phyloP scores from a whole-genome alignment of 768 basidiomycete genomes.

The Termitomyces sp. region DNA sequence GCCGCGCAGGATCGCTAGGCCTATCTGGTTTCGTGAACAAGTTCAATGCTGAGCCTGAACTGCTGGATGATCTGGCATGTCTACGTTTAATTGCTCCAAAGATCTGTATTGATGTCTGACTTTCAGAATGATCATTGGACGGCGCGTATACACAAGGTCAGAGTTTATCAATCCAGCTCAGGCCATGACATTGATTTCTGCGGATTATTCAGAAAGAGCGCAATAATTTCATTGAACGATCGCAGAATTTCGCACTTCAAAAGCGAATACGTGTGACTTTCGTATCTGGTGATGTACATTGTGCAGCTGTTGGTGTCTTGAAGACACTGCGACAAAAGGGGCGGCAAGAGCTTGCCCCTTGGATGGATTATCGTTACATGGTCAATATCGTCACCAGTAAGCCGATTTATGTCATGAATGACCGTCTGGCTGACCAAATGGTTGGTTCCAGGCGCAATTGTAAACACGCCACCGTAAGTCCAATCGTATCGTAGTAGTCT shows the following conservation, averaged over 20 bases:
- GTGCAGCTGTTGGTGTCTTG: conserved; percentile 77
- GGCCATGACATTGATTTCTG: background rate
- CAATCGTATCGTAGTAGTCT: background rate
- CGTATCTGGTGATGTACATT: conserved; percentile 92
- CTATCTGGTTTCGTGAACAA: conserved; percentile 83
- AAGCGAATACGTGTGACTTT: conserved; percentile 77
- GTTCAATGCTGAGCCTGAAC: conserved; percentile 89
- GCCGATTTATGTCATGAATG: conserved; percentile 19
- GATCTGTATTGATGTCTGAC: background rate
- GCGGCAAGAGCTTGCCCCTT: conserved; percentile 45
- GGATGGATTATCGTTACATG: conserved; percentile 83
- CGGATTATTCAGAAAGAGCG: conserved; percentile 65
- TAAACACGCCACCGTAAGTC: conserved; percentile 85
- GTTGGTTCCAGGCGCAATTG: conserved; percentile 68
- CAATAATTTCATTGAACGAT: conserved; percentile 79
- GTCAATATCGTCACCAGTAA: conserved; percentile 79
- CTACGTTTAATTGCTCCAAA: background rate
- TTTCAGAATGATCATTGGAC: conserved; percentile 91
- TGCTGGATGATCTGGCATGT: conserved; percentile 86
- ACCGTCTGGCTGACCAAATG: background rate
- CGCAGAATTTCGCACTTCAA: conserved; percentile 67
- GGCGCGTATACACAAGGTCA: conserved; percentile 71
- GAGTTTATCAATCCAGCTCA: background rate
- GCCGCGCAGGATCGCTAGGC: conserved; percentile 62
- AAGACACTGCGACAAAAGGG: conserved; percentile 62